Percentiles rank a stretch among this genome's conserved stretches.
Conservation (phyloP, 371 early-diverging fungal genomes). For the Mucor saturninus region DNA sequence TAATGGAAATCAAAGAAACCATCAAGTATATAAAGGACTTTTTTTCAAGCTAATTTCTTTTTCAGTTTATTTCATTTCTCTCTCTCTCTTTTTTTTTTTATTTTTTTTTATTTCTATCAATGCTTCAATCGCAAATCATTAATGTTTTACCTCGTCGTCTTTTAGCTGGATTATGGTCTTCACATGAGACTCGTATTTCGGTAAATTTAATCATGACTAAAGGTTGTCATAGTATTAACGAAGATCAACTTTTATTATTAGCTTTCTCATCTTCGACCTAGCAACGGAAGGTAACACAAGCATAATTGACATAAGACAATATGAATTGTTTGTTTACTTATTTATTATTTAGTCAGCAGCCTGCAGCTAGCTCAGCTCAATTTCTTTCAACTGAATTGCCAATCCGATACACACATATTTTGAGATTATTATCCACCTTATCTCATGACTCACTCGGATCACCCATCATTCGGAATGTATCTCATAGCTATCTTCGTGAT, state of each 20-base stretch:
- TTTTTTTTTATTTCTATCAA: slow-evolving; percentile 8
- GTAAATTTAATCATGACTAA: slow-evolving; percentile 21
- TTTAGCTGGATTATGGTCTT: slow-evolving; percentile 44
- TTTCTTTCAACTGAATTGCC: slow-evolving; percentile 75
- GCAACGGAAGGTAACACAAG: slow-evolving; percentile 5
- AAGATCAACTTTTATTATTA: background rate
- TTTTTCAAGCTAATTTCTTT: background rate
- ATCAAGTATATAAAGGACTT: slow-evolving; percentile 14
- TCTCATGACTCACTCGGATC: slow-evolving; percentile 40
- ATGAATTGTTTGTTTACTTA: background rate
- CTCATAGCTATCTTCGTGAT: slow-evolving; percentile 50
- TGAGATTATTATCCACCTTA: slow-evolving; percentile 53
- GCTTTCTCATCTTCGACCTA: slow-evolving; percentile 23
- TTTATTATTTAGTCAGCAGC: slow-evolving; percentile 8
- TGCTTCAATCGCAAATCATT: slow-evolving; percentile 51
- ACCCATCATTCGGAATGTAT: slow-evolving; percentile 42
- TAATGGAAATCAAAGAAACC: slow-evolving; percentile 23
- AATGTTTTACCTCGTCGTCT: slow-evolving; percentile 46
- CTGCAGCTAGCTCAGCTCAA: slow-evolving; percentile 52
- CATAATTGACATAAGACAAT: slow-evolving; percentile 6
- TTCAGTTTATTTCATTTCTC: slow-evolving; percentile 12
- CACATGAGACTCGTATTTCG: slow-evolving; percentile 45
- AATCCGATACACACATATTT: slow-evolving; percentile 68
- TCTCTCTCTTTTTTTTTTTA: slow-evolving; percentile 11
- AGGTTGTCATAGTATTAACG: background rate